phyloP scores from a whole-genome alignment of 2,329 filamentous ascomycete species.

The Coleophoma crateriformis region DNA sequence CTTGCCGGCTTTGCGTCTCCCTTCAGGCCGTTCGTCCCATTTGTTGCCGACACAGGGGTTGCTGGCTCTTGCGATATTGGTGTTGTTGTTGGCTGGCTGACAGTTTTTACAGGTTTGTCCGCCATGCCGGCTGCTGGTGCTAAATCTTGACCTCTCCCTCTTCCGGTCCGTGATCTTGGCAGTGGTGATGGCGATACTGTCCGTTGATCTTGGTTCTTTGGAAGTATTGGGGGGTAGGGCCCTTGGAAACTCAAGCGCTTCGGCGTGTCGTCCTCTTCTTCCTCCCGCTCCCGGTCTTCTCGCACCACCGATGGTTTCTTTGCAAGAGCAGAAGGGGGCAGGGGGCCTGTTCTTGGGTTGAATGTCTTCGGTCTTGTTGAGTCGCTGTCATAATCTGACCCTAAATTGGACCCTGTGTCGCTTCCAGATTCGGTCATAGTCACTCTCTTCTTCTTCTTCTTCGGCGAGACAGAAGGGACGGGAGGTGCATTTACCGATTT shows the following conservation, averaged over 20 bases:
- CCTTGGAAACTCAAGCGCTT: slow-evolving; percentile 3
- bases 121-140: slow-evolving; percentile 7
- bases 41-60: neutral
- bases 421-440: slow-evolving; percentile 18
- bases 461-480: neutral
- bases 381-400: slow-evolving; percentile 25
- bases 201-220: slow-evolving; percentile 5
- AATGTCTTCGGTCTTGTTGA: slow-evolving; percentile 6
- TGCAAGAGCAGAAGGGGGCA: slow-evolving; percentile 7
- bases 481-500: slow-evolving; percentile 4
- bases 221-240: slow-evolving; percentile 5
- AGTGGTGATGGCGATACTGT: slow-evolving; percentile 19
- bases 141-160: slow-evolving; percentile 15
- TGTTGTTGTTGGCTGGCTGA: slow-evolving; percentile 16
- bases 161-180: slow-evolving; percentile 16
- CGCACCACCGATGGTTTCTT: slow-evolving; percentile 39
- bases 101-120: slow-evolving; percentile 6
- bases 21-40: slow-evolving; percentile 12
- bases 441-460: slow-evolving; percentile 17
- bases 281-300: slow-evolving; percentile 39
- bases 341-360: slow-evolving; percentile 13
- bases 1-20: slow-evolving; percentile 20
- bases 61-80: slow-evolving; percentile 5
- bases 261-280: slow-evolving; percentile 25
- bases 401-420: slow-evolving; percentile 18